Conservation (phyloP, 805 yeast species). For the Starmerella roubikii region DNA sequence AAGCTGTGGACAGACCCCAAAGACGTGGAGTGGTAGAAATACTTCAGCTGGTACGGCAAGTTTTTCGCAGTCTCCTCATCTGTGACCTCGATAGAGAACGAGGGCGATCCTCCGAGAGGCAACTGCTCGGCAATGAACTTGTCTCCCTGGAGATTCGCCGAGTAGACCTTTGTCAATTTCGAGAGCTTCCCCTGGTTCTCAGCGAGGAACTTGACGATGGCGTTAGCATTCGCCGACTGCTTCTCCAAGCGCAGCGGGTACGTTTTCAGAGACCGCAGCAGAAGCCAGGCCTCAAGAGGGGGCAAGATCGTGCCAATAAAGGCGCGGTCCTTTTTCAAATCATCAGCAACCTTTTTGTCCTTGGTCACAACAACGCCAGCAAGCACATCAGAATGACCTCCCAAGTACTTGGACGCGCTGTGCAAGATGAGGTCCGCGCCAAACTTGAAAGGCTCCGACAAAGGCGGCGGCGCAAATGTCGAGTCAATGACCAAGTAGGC, state of each 20-base stretch:
- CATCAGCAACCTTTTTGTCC: constrained; percentile 44
- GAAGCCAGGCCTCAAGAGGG: constrained; percentile 58
- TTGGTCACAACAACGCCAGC: constrained; percentile 69
- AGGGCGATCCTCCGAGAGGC: constrained; percentile 50
- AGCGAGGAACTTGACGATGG: constrained; percentile 44
- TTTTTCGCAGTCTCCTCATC: constrained; percentile 41
- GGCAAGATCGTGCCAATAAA: constrained; percentile 68
- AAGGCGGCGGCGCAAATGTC: constrained; percentile 90
- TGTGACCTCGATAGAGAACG: constrained; percentile 49
- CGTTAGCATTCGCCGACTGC: constrained; percentile 51
- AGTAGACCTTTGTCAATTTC: constrained; percentile 41
- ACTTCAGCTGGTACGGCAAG: constrained; percentile 14
- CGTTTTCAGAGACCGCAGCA: constrained; percentile 70
- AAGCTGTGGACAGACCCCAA: constrained; percentile 85
- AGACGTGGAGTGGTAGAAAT: constrained; percentile 82
- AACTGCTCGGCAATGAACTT: constrained; percentile 52
- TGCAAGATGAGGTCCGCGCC: constrained; percentile 84
- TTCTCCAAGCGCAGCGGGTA: constrained; percentile 53
- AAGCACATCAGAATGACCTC: constrained; percentile 83
- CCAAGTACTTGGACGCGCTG: constrained; percentile 85
- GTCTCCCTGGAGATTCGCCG: constrained; percentile 68
- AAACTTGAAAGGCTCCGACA: constrained; percentile 62
- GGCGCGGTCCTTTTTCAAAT: constrained; percentile 48
- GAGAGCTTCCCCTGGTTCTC: constrained; percentile 38
- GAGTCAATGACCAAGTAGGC: constrained; percentile 68